These are phyloP conservation scores for Mentha longifolia DNA, from an alignment of 257 asterid species.

Conservation along the genomic window DNA sequence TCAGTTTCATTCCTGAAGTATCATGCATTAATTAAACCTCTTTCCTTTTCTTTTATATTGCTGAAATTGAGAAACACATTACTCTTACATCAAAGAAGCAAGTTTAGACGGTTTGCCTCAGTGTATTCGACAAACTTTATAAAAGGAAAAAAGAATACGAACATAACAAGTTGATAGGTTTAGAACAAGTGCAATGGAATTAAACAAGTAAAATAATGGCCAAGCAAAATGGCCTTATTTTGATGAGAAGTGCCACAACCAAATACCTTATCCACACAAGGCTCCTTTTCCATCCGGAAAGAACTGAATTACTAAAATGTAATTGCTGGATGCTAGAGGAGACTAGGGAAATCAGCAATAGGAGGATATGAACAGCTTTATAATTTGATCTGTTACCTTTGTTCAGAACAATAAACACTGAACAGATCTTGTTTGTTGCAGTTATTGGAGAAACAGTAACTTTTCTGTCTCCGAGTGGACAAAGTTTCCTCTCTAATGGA, in stretches of 20 bases:
- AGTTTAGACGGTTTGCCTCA: constrained; percentile 1
- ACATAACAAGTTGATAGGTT: not conserved
- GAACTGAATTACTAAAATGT: not conserved
- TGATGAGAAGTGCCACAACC: too few species aligned
- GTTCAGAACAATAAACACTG: constrained; percentile 13
- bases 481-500: constrained; percentile 89
- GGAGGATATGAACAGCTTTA: constrained; percentile 20
- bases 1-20: not conserved
- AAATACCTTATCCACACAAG: not conserved
- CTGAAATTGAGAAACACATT: not conserved
- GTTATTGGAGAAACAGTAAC: constrained; percentile 96
- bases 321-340: constrained; percentile 11
- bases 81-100: not conserved
- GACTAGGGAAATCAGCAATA: constrained; percentile 11
- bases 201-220: too few species aligned
- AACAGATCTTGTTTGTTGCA: constrained; percentile 44
- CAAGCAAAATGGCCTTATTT: too few species aligned
- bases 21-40: not conserved
- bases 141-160: not conserved
- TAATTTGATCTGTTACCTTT: not conserved
- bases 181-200: not conserved
- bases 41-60: not conserved
- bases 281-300: not conserved
- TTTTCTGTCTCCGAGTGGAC: constrained; percentile 66
- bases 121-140: not conserved